A percentile compares a stretch with the other conserved stretches of the same genome.
These are phyloP conservation scores for Zygosaccharomyces pseudobailii DNA, from an alignment of 1,139 yeast species.

Conservation along the genomic window DNA sequence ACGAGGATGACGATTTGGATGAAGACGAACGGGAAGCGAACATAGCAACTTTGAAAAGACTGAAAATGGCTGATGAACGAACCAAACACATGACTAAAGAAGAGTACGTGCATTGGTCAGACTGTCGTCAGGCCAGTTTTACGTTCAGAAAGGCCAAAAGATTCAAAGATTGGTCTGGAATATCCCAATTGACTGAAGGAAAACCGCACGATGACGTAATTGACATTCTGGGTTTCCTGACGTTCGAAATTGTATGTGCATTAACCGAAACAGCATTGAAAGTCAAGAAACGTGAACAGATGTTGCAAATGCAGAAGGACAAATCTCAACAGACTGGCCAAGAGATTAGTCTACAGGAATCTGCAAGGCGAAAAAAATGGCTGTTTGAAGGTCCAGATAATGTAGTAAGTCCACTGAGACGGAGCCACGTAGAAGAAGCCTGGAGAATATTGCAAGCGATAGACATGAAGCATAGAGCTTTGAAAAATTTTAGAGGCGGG, in stretches of 20 bases:
- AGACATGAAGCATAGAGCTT: constrained; percentile 57
- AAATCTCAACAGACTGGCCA: constrained; percentile 27
- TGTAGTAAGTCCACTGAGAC: constrained; percentile 73
- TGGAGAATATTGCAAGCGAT: constrained; percentile 75
- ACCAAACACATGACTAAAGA: constrained; percentile 92
- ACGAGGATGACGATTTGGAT: constrained; percentile 61
- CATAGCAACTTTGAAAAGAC: constrained; percentile 75
- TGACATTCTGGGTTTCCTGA: constrained; percentile 89
- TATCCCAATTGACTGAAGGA: constrained; percentile 76
- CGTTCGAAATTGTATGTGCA: constrained; percentile 94
- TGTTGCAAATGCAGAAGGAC: constrained; percentile 34
- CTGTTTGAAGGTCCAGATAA: constrained; percentile 91
- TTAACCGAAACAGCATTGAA: constrained; percentile 87
- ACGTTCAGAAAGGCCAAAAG: constrained; percentile 90
- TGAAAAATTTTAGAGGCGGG: constrained; percentile 77
- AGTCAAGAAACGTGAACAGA: constrained; percentile 68
- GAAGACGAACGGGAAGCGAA: constrained; percentile 90
- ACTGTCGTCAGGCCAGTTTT: constrained; percentile 95
- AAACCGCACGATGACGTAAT: constrained; percentile 95
- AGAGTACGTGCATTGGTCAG: constrained; percentile 98
- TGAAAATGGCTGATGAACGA: constrained; percentile 91
- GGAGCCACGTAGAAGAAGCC: constrained; percentile 86
- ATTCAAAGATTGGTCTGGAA: constrained; percentile 95
- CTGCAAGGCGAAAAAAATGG: constrained; percentile 47
- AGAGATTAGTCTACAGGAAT: constrained; percentile 25